Evolutionary conservation across 495 filamentous ascomycete species (phyloP), one percentile per base, ranked within the genome.

Genomic region (Penicillium pulvis): DNA sequence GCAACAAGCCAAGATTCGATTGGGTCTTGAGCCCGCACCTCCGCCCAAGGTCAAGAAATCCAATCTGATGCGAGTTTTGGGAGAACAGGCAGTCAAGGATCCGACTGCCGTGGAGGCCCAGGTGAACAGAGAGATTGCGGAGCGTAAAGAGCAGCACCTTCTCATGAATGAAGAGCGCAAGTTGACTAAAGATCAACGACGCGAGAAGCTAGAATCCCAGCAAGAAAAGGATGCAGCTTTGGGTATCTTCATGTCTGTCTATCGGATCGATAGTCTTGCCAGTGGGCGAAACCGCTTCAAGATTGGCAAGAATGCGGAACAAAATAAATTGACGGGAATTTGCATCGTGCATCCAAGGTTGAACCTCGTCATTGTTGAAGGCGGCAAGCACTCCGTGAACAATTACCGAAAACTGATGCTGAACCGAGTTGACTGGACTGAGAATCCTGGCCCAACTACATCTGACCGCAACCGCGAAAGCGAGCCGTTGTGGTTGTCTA

Each of bases 41-140:
- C 87, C 93, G 24, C 93, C 94, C 10, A 97, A 97, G 71, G 89
- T 97, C 62, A 97, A 96, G 75, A 94, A 93, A 70, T 87, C 85
- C 50, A 98, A 98, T 69, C 80, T 98, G 54, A 97, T 98, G 94
- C 88, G 92, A 47, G 94, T 99, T 4, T 78, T 98, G n/a, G 94
- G 94, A 44, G 91, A 98, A 67, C 90, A 97, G 71, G 94, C 94
- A 3, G 93, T 99, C 63, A 96, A 96, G 65, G 94, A 99, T 70
- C 94, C 94, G 10, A 99, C 94, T 2, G 94, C 94, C 19, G 93
- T 98, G 31, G 94, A 99, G 75, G 92, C 94, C 36, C 85, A 91
- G 26, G 94, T 99, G 36, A 95, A 90, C 73, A 79, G 85, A 23
- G 91, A 98, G 64, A 96, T 99, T 46, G 87, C 87, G 43, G 92